A percentile compares a stretch with the other conserved stretches of the same genome.
These are phyloP conservation scores for Collybiopsis luxurians DNA, from an alignment of 768 basidiomycete species.

Conservation along the genomic window DNA sequence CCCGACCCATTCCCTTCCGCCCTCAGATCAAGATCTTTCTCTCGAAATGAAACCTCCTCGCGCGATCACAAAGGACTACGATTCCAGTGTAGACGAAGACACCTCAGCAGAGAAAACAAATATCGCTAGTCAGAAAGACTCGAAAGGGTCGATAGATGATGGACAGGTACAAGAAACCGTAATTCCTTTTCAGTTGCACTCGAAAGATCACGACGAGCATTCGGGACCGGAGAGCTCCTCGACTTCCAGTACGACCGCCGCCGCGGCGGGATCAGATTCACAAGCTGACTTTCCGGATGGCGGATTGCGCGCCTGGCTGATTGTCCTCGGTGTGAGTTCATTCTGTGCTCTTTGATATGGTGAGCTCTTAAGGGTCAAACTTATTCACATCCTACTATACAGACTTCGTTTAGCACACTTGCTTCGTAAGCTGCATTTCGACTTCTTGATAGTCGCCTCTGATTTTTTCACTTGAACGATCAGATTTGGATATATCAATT, in stretches of 20 bases:
- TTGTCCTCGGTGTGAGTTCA: slow-evolving; percentile 30
- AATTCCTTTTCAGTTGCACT: not conserved
- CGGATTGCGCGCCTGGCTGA: slow-evolving; percentile 37
- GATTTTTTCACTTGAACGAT: slow-evolving; percentile 10
- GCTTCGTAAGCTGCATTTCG: not conserved
- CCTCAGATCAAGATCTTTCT: no score
- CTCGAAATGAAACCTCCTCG: not conserved
- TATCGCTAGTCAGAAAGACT: not conserved
- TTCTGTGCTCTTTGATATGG: not conserved
- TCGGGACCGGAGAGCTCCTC: not conserved
- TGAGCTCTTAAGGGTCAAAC: not conserved
- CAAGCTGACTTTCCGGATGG: slow-evolving; percentile 32
- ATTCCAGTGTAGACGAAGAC: not conserved
- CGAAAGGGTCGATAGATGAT: not conserved
- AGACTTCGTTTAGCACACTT: slow-evolving; percentile 5
- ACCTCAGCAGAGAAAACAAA: not conserved
- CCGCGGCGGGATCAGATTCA: not conserved
- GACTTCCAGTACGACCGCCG: not conserved
- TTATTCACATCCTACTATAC: no score
- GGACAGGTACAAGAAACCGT: not conserved
- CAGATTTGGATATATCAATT: slow-evolving; percentile 44
- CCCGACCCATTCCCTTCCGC: no score
- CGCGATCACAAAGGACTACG: not conserved
- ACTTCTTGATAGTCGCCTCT: not conserved
- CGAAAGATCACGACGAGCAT: not conserved